Conservation (phyloP, 2,329 filamentous ascomycete species). For the Akanthomyces dipterigenus region DNA sequence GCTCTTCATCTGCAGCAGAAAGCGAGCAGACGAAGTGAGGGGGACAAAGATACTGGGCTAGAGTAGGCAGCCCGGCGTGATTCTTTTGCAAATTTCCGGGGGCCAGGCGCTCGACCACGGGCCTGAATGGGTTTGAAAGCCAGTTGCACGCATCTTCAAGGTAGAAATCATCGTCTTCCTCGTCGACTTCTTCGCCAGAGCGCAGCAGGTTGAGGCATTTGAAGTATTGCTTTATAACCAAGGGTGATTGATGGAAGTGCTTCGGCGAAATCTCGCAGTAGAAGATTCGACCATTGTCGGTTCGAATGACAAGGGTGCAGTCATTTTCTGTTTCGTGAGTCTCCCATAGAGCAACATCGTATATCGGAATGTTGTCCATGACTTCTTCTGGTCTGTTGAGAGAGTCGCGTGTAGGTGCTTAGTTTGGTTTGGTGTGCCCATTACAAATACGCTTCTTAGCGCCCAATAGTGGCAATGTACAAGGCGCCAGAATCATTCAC, state of each 20-base stretch:
- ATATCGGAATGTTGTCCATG: conserved; percentile 4
- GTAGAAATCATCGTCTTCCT: background rate
- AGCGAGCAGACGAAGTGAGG: background rate
- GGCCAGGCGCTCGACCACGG: conserved; percentile 3
- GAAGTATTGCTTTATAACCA: background rate
- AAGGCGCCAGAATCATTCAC: too few relatives aligned
- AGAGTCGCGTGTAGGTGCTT: background rate
- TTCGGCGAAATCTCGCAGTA: background rate
- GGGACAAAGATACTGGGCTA: background rate
- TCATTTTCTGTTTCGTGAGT: conserved; percentile 16
- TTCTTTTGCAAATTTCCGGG: background rate
- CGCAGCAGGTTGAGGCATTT: background rate
- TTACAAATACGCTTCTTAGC: too few relatives aligned
- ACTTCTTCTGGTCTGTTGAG: background rate
- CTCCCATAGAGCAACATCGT: conserved; percentile 13
- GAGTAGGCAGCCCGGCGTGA: background rate
- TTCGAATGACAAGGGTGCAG: conserved; percentile 16
- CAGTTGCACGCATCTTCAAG: background rate
- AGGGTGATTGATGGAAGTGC: conserved; percentile 6
- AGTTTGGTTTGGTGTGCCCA: too few relatives aligned
- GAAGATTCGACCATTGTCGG: conserved; percentile 7
- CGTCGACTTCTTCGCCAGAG: background rate
- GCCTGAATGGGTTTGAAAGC: background rate
- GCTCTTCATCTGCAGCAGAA: background rate
- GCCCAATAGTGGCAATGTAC: too few relatives aligned